Evolutionary conservation across 192 early-diverging fungal species (phyloP).

Genomic region (Podila epicladia): DNA sequence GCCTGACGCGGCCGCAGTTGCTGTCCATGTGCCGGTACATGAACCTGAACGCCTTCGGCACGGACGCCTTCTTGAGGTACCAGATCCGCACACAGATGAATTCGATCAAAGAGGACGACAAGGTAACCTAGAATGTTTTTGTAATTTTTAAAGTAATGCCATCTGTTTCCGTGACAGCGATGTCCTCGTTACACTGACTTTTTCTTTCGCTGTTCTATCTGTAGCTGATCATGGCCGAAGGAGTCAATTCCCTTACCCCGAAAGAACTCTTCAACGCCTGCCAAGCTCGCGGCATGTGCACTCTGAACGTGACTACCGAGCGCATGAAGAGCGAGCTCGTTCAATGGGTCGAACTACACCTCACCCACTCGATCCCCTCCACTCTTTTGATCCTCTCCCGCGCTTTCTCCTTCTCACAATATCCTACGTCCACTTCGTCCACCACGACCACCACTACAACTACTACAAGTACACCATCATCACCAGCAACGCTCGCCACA

Average conservation of each 20-base stretch:
- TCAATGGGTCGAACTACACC: constrained; percentile 94
- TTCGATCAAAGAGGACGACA: constrained; percentile 86
- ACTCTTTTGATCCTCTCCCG: constrained; percentile 87
- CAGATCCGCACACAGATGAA: constrained; percentile 86
- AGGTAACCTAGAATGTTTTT: constrained; percentile 14
- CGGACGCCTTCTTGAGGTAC: constrained; percentile 88
- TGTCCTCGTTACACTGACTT: neutral
- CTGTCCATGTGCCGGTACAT: constrained; percentile 94
- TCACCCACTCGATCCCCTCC: constrained; percentile 89
- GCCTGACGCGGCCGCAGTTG: constrained; percentile 89
- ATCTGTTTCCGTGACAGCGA: neutral
- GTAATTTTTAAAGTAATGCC: neutral
- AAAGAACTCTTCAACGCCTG: constrained; percentile 88
- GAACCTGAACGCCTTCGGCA: constrained; percentile 92
- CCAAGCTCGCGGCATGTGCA: constrained; percentile 84
- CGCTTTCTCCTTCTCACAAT: constrained; percentile 75
- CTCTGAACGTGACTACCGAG: constrained; percentile 84
- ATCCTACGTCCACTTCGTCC: neutral
- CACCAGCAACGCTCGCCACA: neutral
- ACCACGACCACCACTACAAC: neutral
- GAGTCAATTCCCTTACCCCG: constrained; percentile 81
- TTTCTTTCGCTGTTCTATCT: too few relatives aligned
- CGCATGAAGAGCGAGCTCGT: constrained; percentile 83
- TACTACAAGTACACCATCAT: neutral
- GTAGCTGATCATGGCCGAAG: constrained; percentile 79